Evolutionary conservation across 1,139 yeast genomes (phyloP).

Genomic region (Groenewaldozyma sp.): DNA sequence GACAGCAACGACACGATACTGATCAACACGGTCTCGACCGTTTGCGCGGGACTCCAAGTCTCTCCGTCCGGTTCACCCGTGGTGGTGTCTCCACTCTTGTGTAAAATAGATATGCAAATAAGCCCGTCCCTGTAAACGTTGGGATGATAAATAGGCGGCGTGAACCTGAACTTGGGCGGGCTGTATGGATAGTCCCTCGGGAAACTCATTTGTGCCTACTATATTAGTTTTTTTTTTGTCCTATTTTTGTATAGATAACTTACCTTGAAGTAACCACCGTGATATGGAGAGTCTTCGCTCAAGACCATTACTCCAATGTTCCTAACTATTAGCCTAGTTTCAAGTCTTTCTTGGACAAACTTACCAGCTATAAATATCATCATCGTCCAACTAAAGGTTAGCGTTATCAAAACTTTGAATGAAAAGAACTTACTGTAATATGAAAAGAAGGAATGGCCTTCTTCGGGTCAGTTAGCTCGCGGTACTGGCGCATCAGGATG

Average conservation of each 20-base stretch:
- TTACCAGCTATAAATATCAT: conserved; percentile 73
- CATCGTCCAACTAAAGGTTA: conserved; percentile 51
- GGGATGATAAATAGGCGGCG: conserved; percentile 94
- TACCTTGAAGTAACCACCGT: conserved; percentile 84
- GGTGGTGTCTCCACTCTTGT: conserved; percentile 81
- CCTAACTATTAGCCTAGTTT: no score
- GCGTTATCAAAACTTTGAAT: neutral
- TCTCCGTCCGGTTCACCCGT: conserved; percentile 85
- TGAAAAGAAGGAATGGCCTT: conserved; percentile 88
- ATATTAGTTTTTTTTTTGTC: conserved; percentile 3
- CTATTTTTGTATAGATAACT: neutral
- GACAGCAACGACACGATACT: conserved; percentile 83
- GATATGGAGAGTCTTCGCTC: conserved; percentile 80
- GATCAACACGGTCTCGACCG: conserved; percentile 83
- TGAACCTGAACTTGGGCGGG: conserved; percentile 86
- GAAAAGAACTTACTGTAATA: conserved; percentile 38
- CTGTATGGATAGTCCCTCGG: conserved; percentile 85
- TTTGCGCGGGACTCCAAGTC: conserved; percentile 90
- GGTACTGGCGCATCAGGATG: conserved; percentile 83
- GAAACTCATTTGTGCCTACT: conserved; percentile 75
- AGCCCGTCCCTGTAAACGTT: conserved; percentile 91
- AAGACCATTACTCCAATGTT: conserved; percentile 88
- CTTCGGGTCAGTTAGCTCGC: conserved; percentile 88
- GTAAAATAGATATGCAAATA: conserved; percentile 84
- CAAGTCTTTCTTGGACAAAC: conserved; percentile 5